Evolutionary conservation across 2,329 filamentous ascomycete species (phyloP).

Genomic region (Stenocarpella maydis): DNA sequence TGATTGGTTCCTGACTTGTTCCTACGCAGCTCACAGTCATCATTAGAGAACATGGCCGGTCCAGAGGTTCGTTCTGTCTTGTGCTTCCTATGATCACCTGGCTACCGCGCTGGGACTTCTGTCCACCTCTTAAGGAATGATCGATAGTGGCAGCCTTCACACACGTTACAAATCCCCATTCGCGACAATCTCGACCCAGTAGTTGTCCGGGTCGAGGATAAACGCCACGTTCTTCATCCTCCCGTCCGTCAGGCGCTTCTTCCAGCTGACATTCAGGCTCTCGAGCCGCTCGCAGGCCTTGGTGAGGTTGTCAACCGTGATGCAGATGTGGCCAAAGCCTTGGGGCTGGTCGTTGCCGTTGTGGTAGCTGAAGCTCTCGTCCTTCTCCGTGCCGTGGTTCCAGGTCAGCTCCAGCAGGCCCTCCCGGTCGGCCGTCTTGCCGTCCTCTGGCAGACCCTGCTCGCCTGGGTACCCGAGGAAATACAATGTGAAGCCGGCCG

Average conservation of each 20-base stretch:
- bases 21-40: neutral
- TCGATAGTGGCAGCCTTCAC: neutral
- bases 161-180: conserved; percentile 67
- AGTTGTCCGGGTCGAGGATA: conserved; percentile 85
- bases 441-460: conserved; percentile 60
- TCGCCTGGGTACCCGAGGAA: conserved; percentile 82
- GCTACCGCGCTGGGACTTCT: too few relatives aligned
- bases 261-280: conserved; percentile 82
- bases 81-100: too few relatives aligned
- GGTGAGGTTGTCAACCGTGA: conserved; percentile 88
- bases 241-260: conserved; percentile 93
- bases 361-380: conserved; percentile 85
- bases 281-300: conserved; percentile 89
- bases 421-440: conserved; percentile 73
- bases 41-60: neutral
- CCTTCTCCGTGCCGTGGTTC: conserved; percentile 85
- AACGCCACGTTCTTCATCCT: conserved; percentile 95
- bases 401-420: conserved; percentile 91
- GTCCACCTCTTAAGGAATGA: too few relatives aligned
- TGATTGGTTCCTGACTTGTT: too few relatives aligned
- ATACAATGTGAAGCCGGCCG: conserved; percentile 85
- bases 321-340: conserved; percentile 92
- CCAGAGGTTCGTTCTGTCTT: neutral
- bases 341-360: conserved; percentile 91
- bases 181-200: conserved; percentile 84